Evolutionary conservation across 2,329 filamentous ascomycete species (phyloP).

Genomic region (Beauveria medogensis): DNA sequence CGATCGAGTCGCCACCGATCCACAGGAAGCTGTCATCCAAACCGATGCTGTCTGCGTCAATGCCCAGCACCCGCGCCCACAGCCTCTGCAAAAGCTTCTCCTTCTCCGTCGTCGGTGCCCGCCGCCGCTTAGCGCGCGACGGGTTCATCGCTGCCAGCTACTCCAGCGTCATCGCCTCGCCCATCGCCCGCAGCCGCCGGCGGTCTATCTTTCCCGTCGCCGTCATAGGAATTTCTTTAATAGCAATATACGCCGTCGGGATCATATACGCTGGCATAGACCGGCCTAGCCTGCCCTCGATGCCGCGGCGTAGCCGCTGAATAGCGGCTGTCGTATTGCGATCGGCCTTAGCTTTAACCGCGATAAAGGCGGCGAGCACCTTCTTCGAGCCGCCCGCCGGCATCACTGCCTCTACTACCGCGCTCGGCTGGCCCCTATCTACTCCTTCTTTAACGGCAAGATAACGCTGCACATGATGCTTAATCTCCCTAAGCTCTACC

Average conservation of each 20-base stretch:
- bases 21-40: constrained; percentile 28
- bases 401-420: constrained; percentile 11
- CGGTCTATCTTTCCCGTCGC: constrained; percentile 10
- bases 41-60: constrained; percentile 22
- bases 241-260: constrained; percentile 12
- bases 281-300: constrained; percentile 6
- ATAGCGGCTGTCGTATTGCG: background rate
- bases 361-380: constrained; percentile 13
- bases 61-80: constrained; percentile 34
- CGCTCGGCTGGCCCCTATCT: background rate
- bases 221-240: background rate
- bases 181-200: constrained; percentile 8
- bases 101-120: constrained; percentile 7
- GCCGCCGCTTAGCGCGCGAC: background rate
- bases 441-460: background rate
- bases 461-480: constrained; percentile 11
- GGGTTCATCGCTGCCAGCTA: background rate
- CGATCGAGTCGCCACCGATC: constrained; percentile 37
- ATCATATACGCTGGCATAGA: constrained; percentile 15
- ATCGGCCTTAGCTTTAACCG: background rate
- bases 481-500: constrained; percentile 33
- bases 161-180: constrained; percentile 1
- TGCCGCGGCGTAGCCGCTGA: background rate
- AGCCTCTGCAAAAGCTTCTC: constrained; percentile 17
- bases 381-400: constrained; percentile 3